These are phyloP conservation scores for Lentinula sp. DNA, from an alignment of 768 basidiomycete species.

Conservation along the genomic window DNA sequence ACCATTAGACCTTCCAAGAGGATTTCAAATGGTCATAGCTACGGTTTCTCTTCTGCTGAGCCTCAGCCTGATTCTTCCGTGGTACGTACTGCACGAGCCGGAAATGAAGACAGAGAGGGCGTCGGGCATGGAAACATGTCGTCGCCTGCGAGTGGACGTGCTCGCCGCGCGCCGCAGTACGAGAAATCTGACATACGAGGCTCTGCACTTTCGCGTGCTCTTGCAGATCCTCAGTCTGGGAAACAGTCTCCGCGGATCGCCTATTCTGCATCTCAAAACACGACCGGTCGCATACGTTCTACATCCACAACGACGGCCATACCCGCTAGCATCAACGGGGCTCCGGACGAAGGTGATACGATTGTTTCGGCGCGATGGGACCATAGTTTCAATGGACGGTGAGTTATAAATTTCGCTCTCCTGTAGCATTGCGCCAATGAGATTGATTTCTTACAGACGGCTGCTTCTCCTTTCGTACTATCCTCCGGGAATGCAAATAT, in stretches of 20 bases:
- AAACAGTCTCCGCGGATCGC: neutral
- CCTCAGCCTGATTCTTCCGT: neutral
- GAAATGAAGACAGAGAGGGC: neutral
- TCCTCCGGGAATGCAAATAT: conserved; percentile 45
- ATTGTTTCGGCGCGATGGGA: conserved; percentile 46
- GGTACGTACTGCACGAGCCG: neutral
- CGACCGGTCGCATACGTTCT: conserved; percentile 5
- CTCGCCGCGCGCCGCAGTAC: neutral
- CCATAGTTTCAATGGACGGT: conserved; percentile 11
- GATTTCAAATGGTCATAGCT: conserved; percentile 8
- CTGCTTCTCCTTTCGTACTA: conserved; percentile 49
- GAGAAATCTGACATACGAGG: neutral
- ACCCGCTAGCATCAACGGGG: conserved; percentile 15
- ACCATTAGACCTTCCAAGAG: conserved; percentile 1
- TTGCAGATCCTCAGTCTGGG: neutral
- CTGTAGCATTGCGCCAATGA: conserved; percentile 5
- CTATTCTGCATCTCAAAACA: neutral
- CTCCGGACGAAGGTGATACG: conserved; percentile 19
- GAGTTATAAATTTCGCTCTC: conserved; percentile 11
- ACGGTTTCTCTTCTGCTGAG: conserved; percentile 5
- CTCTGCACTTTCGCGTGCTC: neutral
- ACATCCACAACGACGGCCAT: conserved; percentile 13
- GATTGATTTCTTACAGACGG: conserved; percentile 21
- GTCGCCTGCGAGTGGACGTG: neutral
- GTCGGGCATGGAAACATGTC: neutral